phyloP scores from a whole-genome alignment of 2,329 filamentous ascomycete species.

The Leptographium radiaticola region DNA sequence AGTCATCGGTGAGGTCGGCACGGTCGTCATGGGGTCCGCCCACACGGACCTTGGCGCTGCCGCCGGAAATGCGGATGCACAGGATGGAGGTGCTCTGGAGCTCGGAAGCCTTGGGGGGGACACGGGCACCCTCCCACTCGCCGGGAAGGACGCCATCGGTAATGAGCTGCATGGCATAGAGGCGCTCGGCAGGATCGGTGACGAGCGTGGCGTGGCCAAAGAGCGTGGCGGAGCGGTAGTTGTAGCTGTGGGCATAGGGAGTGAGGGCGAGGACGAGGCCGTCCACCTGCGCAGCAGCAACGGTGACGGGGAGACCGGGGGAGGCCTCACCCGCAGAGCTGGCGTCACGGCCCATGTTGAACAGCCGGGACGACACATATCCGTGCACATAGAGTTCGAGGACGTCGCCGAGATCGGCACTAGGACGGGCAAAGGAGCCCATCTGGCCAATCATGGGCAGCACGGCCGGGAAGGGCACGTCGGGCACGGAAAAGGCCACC shows the following conservation, averaged over 20 bases:
- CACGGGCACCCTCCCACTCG: constrained; percentile 56
- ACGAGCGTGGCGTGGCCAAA: constrained; percentile 64
- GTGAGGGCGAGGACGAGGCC: constrained; percentile 69
- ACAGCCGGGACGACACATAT: constrained; percentile 67
- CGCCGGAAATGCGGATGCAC: constrained; percentile 52
- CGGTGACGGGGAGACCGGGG: constrained; percentile 48
- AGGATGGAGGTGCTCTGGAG: constrained; percentile 63
- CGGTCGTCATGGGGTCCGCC: constrained; percentile 47
- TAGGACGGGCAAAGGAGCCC: constrained; percentile 54
- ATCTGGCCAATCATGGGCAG: constrained; percentile 81
- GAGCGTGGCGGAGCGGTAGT: constrained; percentile 70
- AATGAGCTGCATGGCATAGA: constrained; percentile 67
- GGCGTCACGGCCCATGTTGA: constrained; percentile 43
- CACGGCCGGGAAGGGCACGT: constrained; percentile 59
- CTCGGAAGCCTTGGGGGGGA: constrained; percentile 60
- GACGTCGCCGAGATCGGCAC: constrained; percentile 46
- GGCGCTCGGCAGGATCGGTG: constrained; percentile 52
- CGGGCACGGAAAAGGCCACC: constrained; percentile 57
- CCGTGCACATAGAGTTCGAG: constrained; percentile 74
- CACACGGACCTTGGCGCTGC: constrained; percentile 61
- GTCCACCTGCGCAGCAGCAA: constrained; percentile 64
- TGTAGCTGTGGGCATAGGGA: constrained; percentile 71
- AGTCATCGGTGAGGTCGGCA: constrained; percentile 31
- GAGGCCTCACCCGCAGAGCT: constrained; percentile 3
- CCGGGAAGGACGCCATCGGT: constrained; percentile 59